Conservation (phyloP, 208 protist species). For the Trypanosoma caninum region DNA sequence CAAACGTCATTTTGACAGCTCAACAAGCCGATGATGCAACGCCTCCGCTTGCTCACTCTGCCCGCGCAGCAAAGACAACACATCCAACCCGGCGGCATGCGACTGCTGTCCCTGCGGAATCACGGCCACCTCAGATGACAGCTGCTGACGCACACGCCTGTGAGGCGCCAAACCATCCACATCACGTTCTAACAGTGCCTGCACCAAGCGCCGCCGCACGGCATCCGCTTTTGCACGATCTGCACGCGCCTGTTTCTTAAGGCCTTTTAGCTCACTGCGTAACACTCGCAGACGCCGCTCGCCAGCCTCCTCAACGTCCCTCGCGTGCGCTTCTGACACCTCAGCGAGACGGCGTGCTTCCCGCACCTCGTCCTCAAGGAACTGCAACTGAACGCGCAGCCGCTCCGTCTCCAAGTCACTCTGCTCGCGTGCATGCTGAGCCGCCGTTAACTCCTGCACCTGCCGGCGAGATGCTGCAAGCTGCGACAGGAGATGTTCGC, state of each 20-base stretch:
- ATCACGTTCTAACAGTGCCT: constrained; percentile 53
- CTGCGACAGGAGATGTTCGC: constrained; percentile 36
- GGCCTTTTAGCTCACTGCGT: constrained; percentile 42
- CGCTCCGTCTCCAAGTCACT: constrained; percentile 43
- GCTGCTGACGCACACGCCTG: not conserved
- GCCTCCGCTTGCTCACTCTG: constrained; percentile 67
- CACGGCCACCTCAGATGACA: not conserved
- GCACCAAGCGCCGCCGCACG: constrained; percentile 56
- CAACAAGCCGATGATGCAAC: constrained; percentile 57
- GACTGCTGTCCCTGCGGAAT: not conserved
- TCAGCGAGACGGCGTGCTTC: constrained; percentile 37
- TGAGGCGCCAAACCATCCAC: constrained; percentile 10
- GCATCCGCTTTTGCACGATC: constrained; percentile 47
- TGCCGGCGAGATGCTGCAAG: constrained; percentile 41
- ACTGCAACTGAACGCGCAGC: constrained; percentile 42
- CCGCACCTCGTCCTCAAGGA: constrained; percentile 41
- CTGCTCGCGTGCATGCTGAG: constrained; percentile 28
- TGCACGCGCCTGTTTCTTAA: constrained; percentile 38
- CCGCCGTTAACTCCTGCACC: constrained; percentile 40
- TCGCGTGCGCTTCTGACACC: constrained; percentile 30
- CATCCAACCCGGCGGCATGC: constrained; percentile 29
- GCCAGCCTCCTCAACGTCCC: constrained; percentile 51
- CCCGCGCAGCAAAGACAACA: constrained; percentile 49
- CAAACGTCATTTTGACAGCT: constrained; percentile 31
- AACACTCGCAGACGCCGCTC: constrained; percentile 35